These are phyloP conservation scores for Brassica hybrid DNA, from an alignment of 441 rosid genomes.

Conservation along the genomic window DNA sequence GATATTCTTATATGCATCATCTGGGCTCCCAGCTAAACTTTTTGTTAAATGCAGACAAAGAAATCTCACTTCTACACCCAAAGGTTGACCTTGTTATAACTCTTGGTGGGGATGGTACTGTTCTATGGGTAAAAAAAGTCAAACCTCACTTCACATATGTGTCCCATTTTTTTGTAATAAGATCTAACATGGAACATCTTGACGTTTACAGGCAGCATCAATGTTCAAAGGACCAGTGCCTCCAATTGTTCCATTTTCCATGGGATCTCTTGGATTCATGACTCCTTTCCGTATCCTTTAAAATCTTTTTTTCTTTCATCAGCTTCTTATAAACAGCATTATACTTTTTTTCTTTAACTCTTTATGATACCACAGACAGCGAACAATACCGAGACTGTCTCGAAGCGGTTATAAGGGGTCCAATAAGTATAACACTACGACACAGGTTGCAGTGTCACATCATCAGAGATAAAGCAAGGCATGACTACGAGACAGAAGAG, in stretches of 20 bases:
- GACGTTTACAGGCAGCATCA: constrained; percentile 80
- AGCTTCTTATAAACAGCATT: constrained; percentile 5
- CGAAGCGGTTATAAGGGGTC: constrained; percentile 80
- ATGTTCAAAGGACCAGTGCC: constrained; percentile 99
- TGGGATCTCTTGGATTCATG: constrained; percentile 84
- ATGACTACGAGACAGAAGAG: constrained; percentile 78
- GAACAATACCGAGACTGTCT: constrained; percentile 86
- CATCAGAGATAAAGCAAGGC: constrained; percentile 80
- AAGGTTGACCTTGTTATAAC: constrained; percentile 95
- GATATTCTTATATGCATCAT: constrained; percentile 16
- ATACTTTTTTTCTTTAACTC: constrained; percentile 53
- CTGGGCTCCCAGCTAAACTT: not conserved
- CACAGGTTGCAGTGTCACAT: constrained; percentile 87
- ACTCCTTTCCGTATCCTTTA: constrained; percentile 50
- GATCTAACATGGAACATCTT: not conserved
- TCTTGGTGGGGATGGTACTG: constrained; percentile 99
- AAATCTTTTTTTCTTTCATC: not conserved
- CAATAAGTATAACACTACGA: constrained; percentile 90
- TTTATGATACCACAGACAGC: constrained; percentile 61
- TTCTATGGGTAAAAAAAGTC: constrained; percentile 80
- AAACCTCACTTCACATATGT: constrained; percentile 1
- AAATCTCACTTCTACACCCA: constrained; percentile 69
- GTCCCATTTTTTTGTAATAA: not conserved
- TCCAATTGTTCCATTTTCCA: constrained; percentile 90
- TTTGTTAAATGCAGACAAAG: constrained; percentile 35